phyloP scores from a whole-genome alignment of 2,329 filamentous ascomycete genomes.

The Fusarium transvaalense region DNA sequence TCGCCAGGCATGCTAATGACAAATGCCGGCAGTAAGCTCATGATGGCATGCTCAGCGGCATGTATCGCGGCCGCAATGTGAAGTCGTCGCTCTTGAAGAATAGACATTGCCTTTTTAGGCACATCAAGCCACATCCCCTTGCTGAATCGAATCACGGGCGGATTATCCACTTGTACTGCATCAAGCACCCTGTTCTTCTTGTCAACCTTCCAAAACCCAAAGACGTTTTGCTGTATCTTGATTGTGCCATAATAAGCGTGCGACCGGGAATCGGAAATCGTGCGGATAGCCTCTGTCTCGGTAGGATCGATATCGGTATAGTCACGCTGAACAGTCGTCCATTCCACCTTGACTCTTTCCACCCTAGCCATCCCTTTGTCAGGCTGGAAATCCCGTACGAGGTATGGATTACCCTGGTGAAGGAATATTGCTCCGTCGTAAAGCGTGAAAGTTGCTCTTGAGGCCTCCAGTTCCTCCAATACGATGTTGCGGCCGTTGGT shows the following conservation, averaged over 20 bases:
- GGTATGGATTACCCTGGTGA: slow-evolving; percentile 93
- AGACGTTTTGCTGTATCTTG: slow-evolving; percentile 88
- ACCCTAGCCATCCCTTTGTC: slow-evolving; percentile 88
- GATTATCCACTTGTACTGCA: slow-evolving; percentile 92
- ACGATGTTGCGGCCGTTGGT: slow-evolving; percentile 86
- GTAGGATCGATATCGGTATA: slow-evolving; percentile 94
- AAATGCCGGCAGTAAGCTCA: slow-evolving; percentile 89
- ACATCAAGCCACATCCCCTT: slow-evolving; percentile 98
- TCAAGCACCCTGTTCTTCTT: slow-evolving; percentile 87
- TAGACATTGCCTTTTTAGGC: slow-evolving; percentile 80
- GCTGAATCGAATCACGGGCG: slow-evolving; percentile 84
- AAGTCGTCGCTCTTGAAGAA: slow-evolving; percentile 77
- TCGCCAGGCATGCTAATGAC: slow-evolving; percentile 92
- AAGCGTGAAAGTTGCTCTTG: slow-evolving; percentile 92
- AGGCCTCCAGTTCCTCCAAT: slow-evolving; percentile 95
- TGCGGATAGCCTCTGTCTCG: slow-evolving; percentile 88
- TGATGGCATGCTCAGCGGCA: slow-evolving; percentile 90
- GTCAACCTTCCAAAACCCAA: slow-evolving; percentile 98
- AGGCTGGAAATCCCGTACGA: slow-evolving; percentile 88
- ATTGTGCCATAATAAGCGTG: slow-evolving; percentile 89
- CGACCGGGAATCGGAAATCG: slow-evolving; percentile 71
- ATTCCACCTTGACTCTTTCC: slow-evolving; percentile 89
- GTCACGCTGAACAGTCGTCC: slow-evolving; percentile 93
- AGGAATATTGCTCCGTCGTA: slow-evolving; percentile 98
- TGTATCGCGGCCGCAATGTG: slow-evolving; percentile 93